phyloP scores from a whole-genome alignment of 1,139 yeast genomes.

The Nakaseomyces sp. region DNA sequence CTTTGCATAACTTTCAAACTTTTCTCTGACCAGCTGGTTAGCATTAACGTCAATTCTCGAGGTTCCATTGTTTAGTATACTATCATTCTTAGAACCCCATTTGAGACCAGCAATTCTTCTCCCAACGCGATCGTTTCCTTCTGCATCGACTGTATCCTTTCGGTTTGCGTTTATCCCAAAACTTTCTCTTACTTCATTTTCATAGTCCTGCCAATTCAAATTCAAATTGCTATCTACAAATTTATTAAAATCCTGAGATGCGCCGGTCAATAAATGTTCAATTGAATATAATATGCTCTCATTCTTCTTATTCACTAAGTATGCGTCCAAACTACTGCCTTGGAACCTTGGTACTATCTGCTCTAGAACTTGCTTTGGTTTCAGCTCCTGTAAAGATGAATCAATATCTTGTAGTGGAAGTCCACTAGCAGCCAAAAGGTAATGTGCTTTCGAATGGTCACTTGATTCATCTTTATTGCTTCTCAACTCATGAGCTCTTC shows the following conservation, averaged over 20 bases:
- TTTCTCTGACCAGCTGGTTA: slow-evolving; percentile 39
- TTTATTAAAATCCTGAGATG: slow-evolving; percentile 75
- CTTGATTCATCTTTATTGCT: slow-evolving; percentile 33
- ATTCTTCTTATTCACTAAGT: slow-evolving; percentile 62
- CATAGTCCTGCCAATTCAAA: slow-evolving; percentile 75
- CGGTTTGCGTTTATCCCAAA: slow-evolving; percentile 39
- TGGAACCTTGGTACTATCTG: slow-evolving; percentile 13
- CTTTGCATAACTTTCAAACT: slow-evolving; percentile 66
- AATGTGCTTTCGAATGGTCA: slow-evolving; percentile 79
- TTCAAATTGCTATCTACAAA: slow-evolving; percentile 66
- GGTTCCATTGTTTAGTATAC: slow-evolving; percentile 29
- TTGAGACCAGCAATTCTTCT: slow-evolving; percentile 6
- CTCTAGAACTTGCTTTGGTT: slow-evolving; percentile 19
- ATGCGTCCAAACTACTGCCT: slow-evolving; percentile 42
- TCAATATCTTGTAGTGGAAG: slow-evolving; percentile 82
- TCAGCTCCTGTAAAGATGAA: slow-evolving; percentile 43
- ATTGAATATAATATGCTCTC: slow-evolving; percentile 77
- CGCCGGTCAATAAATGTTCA: slow-evolving; percentile 65
- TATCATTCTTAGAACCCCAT: slow-evolving; percentile 30
- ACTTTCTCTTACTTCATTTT: slow-evolving; percentile 61
- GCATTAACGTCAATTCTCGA: slow-evolving; percentile 36
- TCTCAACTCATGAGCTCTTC: slow-evolving; percentile 57
- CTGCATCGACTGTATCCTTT: not conserved
- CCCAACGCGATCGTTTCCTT: not conserved
- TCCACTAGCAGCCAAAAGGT: slow-evolving; percentile 82